Base-by-base conservation (phyloP, 306 rosid species). In the Arachis stenosperma region DNA sequence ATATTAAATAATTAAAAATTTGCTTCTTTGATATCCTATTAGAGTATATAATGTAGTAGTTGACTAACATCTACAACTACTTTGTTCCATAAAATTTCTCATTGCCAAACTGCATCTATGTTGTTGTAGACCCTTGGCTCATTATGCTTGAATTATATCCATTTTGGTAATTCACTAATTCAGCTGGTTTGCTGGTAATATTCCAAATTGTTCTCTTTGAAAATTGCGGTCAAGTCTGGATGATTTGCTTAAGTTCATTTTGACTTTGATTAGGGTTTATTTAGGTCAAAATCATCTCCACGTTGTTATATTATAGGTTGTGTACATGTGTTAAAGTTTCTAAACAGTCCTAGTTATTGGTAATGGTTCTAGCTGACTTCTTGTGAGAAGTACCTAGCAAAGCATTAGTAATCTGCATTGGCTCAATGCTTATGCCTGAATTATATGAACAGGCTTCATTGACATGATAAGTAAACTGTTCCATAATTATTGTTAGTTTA, bases 301-400 rank as follows among this genome's bases (percentile, higher is more conserved):
- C 57, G 29, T 50, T 13, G 70, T 61, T 43, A 71, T 43, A 37
- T 48, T 67, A 70, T 72, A 41, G 50, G 43, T 47, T 66, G 13
- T 12, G 1, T 6, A 39, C 67, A 67, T 53, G 58, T 58, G 63
- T 65, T 52, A 15, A 65, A 58, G 71, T 58, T 64, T 40, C 60
- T 17, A 69, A 68, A 51, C 41, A 37, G 60, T 61, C 39, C 22
- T 62, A 80, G 33, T 69, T 62, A 65, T 37, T 62, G 39, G 55
- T 65, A 7, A 44, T 64, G 54, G 51, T 75, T 81, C 74, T 81
- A 65, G 78, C 58, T 58, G 74, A 65, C 55, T 53, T 56, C 33
- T 75, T 64, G 44, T 55, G 67, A 64, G 73, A 67, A 56, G 67
- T 64, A 65, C 67, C 47, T 46, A 42, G 63, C 56, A 65, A 30